Base-by-base conservation (phyloP, 2,329 filamentous ascomycete species). In the Chrysoporthe cubensis region DNA sequence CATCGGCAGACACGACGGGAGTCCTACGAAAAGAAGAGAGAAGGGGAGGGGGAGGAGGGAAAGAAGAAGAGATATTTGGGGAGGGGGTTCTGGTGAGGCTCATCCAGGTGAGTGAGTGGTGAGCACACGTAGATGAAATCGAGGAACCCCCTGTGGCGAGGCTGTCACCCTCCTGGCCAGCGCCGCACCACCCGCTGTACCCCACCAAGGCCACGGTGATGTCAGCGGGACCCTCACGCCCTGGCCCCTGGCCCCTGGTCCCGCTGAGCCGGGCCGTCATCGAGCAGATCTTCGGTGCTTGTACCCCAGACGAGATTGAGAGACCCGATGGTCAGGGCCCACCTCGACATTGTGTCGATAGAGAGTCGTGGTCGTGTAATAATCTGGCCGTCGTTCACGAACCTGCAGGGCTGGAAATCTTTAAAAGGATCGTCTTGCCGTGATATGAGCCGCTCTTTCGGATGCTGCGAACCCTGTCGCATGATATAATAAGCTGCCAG, bases 1-100 rank as follows among this genome's bases (percentile, higher is more conserved):
- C 77, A 78, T 80, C 65, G 26, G 46, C 52, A 58, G 5, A 40
- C 37, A 9, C 37, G 37, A 40, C 37, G 32, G 43, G 37, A 18
- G 37, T 8, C n/a, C 26, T 26, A 26, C 26, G 32, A 42, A 16
- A 40, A 58, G 18, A 18, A 58, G 18, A 60, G 9, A 9, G 46
- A 50, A 21, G n/a, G 13, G 4, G 46, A 16, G 13, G 37, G 9
- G 6, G 37, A 40, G 9, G 4, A 40, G 9, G 37, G 9, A 9
- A 40, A 40, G 37, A 40, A 54, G 13, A 34, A 11, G 26, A 32
- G 21, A 54, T 21, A 32, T 21, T 16, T 54, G 26, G 26, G 14
- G 48, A 11, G 26, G 21, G 21, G 48, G 48, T 14, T 26, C 9
- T 13, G 48, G n/a, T n/a, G 18, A 1, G 44, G 8, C n/a, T 7